Evolutionary conservation across 352 stramenopile species (phyloP), one percentile per base, ranked within the genome.

Genomic region (Blastocystis sp.): DNA sequence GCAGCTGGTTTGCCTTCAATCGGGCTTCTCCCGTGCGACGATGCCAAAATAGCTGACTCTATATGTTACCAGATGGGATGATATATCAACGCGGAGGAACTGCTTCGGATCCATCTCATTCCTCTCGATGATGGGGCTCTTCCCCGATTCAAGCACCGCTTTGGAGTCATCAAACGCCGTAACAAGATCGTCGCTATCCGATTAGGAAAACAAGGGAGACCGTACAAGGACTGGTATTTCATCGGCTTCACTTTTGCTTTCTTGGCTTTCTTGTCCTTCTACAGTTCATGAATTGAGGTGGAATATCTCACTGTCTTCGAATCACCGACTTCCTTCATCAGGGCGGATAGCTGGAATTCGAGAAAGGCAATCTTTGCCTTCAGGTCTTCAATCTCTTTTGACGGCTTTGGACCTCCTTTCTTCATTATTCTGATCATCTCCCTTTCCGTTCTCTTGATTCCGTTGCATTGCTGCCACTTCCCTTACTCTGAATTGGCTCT

Each of bases 171-270:
- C 65, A 38, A 76, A 76, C 7, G 65, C 65, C 11, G 38, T 43
- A 43, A 76, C 65, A 17, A 76, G 43, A 59, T 76, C 65, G n/a
- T 76, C 65, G 65, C 65, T 76, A 76, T 19, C 4, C 21, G 21
- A 43, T n/a, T 43, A 38, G 7, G 43, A 76, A 76, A 76, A 57
- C 28, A 34, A n/a, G 14, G 10, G 34, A 1, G 38, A 52, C 11
- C 42, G 11, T 76, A 76, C 65, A 76, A 76, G 38, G 65, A 76
- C n/a, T 76, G 34, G 34, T 76, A 76, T 38, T 76, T 76, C 14
- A 38, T 38, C 10, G 34, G 11, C n/a, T 76, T 76, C 38, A 24
- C 11, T 52, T 57, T 76, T 76, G 65, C 19, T 42, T 76, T 76
- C 52, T 76, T 38, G 42, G 42, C 52, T 57, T 52, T 76, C 14